These are phyloP conservation scores for Chlorociboria aeruginascens DNA, from an alignment of 495 filamentous ascomycete genomes.

Conservation along the genomic window DNA sequence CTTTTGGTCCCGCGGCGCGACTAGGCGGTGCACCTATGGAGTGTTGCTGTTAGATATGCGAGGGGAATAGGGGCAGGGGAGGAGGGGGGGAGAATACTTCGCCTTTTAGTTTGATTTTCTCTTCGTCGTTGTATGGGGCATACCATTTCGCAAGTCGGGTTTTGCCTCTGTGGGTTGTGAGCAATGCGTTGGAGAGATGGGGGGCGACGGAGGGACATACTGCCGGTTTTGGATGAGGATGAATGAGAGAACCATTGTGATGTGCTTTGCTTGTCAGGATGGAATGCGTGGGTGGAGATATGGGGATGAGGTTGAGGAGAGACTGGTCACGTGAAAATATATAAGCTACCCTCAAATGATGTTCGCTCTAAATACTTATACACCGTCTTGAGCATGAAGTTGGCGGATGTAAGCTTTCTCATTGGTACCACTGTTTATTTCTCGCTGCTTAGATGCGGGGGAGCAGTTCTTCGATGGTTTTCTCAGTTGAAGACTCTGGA, in stretches of 20 bases:
- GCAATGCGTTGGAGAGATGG: slow-evolving; percentile 10
- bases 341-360: too few species aligned
- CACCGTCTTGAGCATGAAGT: too few species aligned
- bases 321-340: too few species aligned
- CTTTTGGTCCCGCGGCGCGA: slow-evolving; percentile 95
- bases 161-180: slow-evolving; percentile 59
- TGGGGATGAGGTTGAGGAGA: too few species aligned
- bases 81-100: slow-evolving; percentile 35
- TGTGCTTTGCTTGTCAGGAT: too few species aligned
- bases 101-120: slow-evolving; percentile 93
- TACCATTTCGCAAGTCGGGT: slow-evolving; percentile 99
- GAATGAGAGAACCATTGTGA: slow-evolving; percentile 75
- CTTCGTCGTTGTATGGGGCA: slow-evolving; percentile 91
- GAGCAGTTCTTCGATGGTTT: too few species aligned
- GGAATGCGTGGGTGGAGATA: too few species aligned
- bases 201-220: slow-evolving; percentile 31
- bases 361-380: too few species aligned
- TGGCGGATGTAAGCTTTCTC: too few species aligned
- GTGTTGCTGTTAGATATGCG: not conserved
- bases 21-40: slow-evolving; percentile 79
- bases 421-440: too few species aligned
- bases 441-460: too few species aligned
- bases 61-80: not conserved
- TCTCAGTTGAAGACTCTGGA: too few species aligned
- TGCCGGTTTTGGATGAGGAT: slow-evolving; percentile 96